phyloP scores from a whole-genome alignment of 805 yeast species.

The Limtongozyma cylindracea region DNA sequence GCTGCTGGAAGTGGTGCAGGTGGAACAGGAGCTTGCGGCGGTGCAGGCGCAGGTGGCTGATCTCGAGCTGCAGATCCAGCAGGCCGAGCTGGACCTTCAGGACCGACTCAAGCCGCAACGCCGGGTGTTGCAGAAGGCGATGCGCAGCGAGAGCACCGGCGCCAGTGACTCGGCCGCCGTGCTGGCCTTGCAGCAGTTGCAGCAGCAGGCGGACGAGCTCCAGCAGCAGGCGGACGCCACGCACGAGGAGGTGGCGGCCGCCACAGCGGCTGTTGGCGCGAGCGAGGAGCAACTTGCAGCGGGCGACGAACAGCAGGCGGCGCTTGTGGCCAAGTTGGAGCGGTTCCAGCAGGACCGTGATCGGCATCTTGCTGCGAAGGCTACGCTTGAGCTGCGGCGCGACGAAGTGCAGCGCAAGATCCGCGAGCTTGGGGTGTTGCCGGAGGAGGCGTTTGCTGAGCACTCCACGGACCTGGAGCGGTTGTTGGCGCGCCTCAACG shows the following conservation, averaged over 20 bases:
- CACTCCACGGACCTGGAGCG: constrained; percentile 20
- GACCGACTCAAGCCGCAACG: too few relatives aligned
- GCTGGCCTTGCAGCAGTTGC: too few relatives aligned
- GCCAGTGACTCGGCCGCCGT: too few relatives aligned
- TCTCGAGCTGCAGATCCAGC: too few relatives aligned
- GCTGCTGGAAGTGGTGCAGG: neutral
- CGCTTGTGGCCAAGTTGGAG: constrained; percentile 28
- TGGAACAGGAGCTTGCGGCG: neutral
- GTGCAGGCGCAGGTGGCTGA: neutral
- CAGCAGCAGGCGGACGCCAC: constrained; percentile 4
- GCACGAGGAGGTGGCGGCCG: neutral
- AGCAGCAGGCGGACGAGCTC: constrained; percentile 5
- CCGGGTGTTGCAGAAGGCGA: too few relatives aligned
- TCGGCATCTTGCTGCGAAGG: constrained; percentile 32
- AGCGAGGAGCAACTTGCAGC: constrained; percentile 16
- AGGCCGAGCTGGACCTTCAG: too few relatives aligned
- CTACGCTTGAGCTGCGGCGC: constrained; percentile 29
- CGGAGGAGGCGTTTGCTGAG: constrained; percentile 54
- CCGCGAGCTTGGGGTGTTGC: constrained; percentile 67
- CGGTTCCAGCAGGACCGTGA: constrained; percentile 39
- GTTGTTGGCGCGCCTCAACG: constrained; percentile 24
- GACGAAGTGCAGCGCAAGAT: constrained; percentile 52
- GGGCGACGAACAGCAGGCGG: constrained; percentile 30
- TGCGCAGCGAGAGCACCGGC: too few relatives aligned
- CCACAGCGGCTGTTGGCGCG: constrained; percentile 6